Percentiles rank a stretch among this genome's conserved stretches.
Evolutionary conservation across 768 basidiomycete genomes (phyloP).

Genomic region (Hygrophorus russula): DNA sequence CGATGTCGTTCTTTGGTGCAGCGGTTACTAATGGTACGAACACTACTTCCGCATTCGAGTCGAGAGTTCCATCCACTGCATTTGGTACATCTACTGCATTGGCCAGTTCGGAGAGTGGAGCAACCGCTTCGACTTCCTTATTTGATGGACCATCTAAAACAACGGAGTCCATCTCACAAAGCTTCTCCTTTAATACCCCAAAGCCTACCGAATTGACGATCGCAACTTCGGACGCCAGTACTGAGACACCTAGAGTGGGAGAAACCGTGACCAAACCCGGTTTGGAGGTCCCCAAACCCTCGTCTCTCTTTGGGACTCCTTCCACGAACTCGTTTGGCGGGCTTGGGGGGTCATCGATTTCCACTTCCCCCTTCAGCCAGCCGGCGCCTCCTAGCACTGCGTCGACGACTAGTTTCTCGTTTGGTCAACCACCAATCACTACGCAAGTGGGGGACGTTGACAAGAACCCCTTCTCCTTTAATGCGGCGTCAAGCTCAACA

Average conservation of each 20-base stretch:
- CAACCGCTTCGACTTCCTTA: too few relatives aligned
- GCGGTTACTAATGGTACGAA: not conserved
- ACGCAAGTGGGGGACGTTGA: not conserved
- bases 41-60: not conserved
- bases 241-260: too few relatives aligned
- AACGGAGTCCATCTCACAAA: too few relatives aligned
- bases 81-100: too few relatives aligned
- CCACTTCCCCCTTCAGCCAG: slow-evolving; percentile 10
- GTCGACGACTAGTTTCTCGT: slow-evolving; percentile 11
- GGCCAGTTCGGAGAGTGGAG: too few relatives aligned
- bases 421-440: slow-evolving; percentile 8
- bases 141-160: too few relatives aligned
- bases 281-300: not conserved
- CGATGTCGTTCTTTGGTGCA: not conserved
- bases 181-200: too few relatives aligned
- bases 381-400: slow-evolving; percentile 6
- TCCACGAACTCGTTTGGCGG: not conserved
- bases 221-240: too few relatives aligned
- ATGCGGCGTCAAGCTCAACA: slow-evolving; percentile 19
- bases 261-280: not conserved
- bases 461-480: slow-evolving; percentile 12
- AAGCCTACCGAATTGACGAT: too few relatives aligned
- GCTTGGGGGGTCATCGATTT: not conserved
- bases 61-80: too few relatives aligned
- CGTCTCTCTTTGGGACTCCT: not conserved